Evolutionary conservation across 1,139 yeast genomes (phyloP), one percentile per base, ranked within the genome.

Genomic region (Debaryomyces coudertii): DNA sequence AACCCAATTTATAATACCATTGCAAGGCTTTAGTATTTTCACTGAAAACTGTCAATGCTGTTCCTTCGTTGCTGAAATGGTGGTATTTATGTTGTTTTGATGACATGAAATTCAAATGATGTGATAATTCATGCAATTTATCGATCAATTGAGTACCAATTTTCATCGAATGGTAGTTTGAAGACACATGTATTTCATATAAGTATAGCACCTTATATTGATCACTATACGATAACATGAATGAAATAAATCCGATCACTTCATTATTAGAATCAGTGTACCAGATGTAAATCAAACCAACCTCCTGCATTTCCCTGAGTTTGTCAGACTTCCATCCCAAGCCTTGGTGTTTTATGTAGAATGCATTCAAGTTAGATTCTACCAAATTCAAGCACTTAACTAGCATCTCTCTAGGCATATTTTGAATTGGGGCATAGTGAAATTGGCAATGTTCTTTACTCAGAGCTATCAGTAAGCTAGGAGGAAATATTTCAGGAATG

Each of bases 171-270:
- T 73, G 79, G 45, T 44, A 60, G 16, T 46, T 16, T 1, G 65
- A 60, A 18, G 49, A 46, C 2, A 79, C 70, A 47, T 82, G 86
- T 42, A 82, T 72, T 57, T 82, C 87, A 55, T 79, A 82, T 30
- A 82, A 63, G 53, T 79, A 82, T 6, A 82, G 57, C 22, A 72
- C 76, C 47, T 63, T 65, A 6, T 49, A 39, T 5, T 48, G 57
- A n/a, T 61, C 62, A 18, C 60, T 60, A 12, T 51, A 25, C 15
- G 76, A 73, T 29, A 76, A 56, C 55, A 69, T 69, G 52, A 72
- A 66, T 12, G 81, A 72, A 6, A 77, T 53, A 53, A 79, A 79
- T 6, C 69, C 81, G 4, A 63, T 63, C n/a, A 77, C 46, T 12
- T 51, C 45, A 7, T 50, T 47, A 9, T 49, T 48, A 1, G 38